Evolutionary conservation across 2,329 filamentous ascomycete genomes (phyloP), one percentile per base, ranked within the genome.

Genomic region (Pseudocercospora fuligena): DNA sequence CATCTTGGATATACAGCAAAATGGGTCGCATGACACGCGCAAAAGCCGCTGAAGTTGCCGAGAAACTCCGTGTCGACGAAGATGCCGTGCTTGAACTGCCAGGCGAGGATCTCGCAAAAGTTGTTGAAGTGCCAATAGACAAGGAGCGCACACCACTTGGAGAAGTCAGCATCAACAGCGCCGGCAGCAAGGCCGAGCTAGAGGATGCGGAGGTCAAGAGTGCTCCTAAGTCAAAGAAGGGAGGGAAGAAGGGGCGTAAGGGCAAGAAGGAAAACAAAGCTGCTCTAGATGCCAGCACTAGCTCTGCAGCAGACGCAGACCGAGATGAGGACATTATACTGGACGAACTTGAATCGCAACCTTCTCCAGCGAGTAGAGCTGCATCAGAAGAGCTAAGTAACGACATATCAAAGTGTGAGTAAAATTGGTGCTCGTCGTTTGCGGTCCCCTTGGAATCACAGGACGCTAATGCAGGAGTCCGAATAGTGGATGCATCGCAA

Each of bases 11-110:
- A 40, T 31, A 58, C 27, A 16, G 36, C 49, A 65, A 40, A 29
- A 73, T 73, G 72, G 63, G 66, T 54, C 81, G 81, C 75, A 75
- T 82, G 67, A 83, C 81, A 63, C 79, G 82, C 66, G 80, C 81
- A 40, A 75, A 75, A 61, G 77, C 77, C 16, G 78, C 79, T 56
- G 75, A 78, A 70, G 76, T 80, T 73, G 79, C 80, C 14, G 75
- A 78, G 64, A 67, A 74, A 43, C 69, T 78, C 65, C 79, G 80
- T 60, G 72, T 80, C 62, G 73, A 78, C 73, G 73, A 75, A 46
- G 76, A 77, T 63, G 75, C 64, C 4, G 58, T 77, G 8, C 66
- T 74, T 61, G 78, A 79, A 59, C 70, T 77, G 66, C 71, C 74
- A 43, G 69, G 61, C 27, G 65, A 69, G 3, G 43, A 69, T 36